Conservation (phyloP, 2,329 filamentous ascomycete genomes). For the Neopestalotiopsis sp. region DNA sequence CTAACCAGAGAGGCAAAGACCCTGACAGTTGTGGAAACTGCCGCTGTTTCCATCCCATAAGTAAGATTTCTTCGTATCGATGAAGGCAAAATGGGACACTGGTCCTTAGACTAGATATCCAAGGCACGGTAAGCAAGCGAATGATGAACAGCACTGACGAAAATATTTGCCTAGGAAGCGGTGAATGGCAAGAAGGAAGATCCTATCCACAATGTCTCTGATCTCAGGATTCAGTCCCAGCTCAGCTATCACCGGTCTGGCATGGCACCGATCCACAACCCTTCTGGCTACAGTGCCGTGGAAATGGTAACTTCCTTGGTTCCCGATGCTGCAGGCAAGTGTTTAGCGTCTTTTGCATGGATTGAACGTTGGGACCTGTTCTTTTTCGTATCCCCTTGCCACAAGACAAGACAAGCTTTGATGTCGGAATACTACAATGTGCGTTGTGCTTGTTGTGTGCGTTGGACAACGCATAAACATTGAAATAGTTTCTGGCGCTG, state of each 20-base stretch:
- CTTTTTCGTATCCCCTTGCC: neutral
- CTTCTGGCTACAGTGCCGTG: neutral
- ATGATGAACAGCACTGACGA: neutral
- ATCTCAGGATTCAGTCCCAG: neutral
- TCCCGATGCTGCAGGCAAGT: neutral
- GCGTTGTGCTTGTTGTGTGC: neutral
- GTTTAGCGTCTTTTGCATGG: neutral
- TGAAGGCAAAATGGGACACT: neutral
- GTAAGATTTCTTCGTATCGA: neutral
- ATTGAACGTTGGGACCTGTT: neutral
- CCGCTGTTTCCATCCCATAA: neutral
- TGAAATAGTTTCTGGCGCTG: neutral
- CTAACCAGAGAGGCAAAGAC: neutral
- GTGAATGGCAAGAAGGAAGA: neutral
- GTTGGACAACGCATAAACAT: neutral
- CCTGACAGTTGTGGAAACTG: neutral
- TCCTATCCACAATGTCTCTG: conserved; percentile 1
- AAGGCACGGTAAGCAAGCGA: neutral
- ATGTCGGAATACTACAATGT: neutral
- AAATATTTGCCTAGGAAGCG: neutral
- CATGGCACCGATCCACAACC: neutral
- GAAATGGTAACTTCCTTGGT: neutral
- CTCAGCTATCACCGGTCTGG: neutral
- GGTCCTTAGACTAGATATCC: neutral
- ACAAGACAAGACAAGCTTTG: neutral